These are phyloP conservation scores for Colletotrichum cordylinicola DNA, from an alignment of 2,329 filamentous ascomycete genomes.

Conservation along the genomic window DNA sequence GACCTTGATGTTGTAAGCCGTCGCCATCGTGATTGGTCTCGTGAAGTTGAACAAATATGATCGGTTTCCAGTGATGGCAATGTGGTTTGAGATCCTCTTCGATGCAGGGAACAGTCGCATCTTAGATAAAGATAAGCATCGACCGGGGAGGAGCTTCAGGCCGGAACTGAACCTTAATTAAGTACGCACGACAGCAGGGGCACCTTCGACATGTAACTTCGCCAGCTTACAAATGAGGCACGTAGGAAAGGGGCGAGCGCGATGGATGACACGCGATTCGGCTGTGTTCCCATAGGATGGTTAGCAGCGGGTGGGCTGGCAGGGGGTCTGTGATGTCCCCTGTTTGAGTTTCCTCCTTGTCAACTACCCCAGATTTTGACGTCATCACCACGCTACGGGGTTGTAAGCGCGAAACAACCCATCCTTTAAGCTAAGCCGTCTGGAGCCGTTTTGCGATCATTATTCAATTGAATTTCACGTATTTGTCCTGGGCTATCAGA, in stretches of 20 bases:
- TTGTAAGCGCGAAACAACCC: background rate
- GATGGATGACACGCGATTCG: background rate
- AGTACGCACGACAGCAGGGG: background rate
- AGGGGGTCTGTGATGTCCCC: background rate
- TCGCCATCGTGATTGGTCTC: slow-evolving; percentile 43
- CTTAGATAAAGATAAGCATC: background rate
- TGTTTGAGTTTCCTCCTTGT: background rate
- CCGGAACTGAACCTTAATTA: background rate
- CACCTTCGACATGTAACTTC: background rate
- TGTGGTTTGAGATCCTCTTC: background rate
- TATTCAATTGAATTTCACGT: background rate
- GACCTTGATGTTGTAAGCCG: slow-evolving; percentile 54
- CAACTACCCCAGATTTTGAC: slow-evolving; percentile 8
- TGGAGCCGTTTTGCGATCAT: background rate
- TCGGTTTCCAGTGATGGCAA: background rate
- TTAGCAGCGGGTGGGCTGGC: background rate
- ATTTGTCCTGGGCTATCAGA: background rate
- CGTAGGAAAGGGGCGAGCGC: background rate
- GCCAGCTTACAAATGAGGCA: slow-evolving; percentile 3
- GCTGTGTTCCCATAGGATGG: background rate
- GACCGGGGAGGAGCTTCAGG: background rate
- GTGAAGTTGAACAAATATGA: background rate
- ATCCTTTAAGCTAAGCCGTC: background rate
- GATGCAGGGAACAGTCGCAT: background rate
- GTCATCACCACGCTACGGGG: slow-evolving; percentile 1